Evolutionary conservation across 2,329 filamentous ascomycete species (phyloP).

Genomic region (Fusarium nematophilum): DNA sequence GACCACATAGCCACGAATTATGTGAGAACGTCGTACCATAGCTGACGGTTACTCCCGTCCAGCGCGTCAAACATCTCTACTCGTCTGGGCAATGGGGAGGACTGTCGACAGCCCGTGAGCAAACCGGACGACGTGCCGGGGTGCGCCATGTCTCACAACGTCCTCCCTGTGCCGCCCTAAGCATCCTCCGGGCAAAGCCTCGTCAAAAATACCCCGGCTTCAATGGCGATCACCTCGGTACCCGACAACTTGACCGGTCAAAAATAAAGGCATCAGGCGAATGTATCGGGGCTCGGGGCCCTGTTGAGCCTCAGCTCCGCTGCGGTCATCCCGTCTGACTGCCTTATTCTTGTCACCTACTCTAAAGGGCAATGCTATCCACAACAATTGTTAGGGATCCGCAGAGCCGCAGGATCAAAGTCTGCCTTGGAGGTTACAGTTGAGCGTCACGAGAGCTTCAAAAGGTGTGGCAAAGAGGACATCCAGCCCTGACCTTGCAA

Average conservation of each 20-base stretch:
- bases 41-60: too few relatives aligned
- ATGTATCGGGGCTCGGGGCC: background rate
- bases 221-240: background rate
- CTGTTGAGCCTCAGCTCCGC: background rate
- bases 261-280: background rate
- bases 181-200: background rate
- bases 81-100: too few relatives aligned
- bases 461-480: background rate
- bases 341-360: background rate
- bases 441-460: background rate
- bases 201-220: too few relatives aligned
- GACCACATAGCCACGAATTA: slow-evolving; percentile 21
- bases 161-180: background rate
- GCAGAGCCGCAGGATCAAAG: background rate
- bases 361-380: too few relatives aligned
- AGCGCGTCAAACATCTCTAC: too few relatives aligned
- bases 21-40: too few relatives aligned
- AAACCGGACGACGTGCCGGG: slow-evolving; percentile 9
- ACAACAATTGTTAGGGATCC: too few relatives aligned
- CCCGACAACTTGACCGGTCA: background rate
- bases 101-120: too few relatives aligned
- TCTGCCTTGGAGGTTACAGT: background rate
- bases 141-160: slow-evolving; percentile 11
- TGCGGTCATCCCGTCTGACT: slow-evolving; percentile 5
- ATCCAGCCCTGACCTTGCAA: too few relatives aligned